Evolutionary conservation across 768 basidiomycete genomes (phyloP).

Genomic region (Mycena galericulata): DNA sequence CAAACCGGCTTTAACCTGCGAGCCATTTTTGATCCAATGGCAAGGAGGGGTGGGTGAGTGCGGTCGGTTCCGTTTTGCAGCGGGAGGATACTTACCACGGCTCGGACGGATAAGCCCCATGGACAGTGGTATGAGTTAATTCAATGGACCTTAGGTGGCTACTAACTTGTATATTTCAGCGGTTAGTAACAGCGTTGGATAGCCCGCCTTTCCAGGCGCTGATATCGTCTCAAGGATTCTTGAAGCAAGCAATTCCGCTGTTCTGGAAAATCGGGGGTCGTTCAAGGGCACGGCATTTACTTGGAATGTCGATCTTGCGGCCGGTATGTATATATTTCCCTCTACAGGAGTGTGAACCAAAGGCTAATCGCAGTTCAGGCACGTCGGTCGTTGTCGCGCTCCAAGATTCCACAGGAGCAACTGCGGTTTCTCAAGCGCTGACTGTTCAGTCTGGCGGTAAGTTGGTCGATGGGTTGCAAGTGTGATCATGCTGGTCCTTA

Average conservation of each 20-base stretch:
- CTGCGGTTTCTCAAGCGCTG: conserved; percentile 8
- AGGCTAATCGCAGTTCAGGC: background rate
- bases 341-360: background rate
- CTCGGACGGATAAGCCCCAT: conserved; percentile 18
- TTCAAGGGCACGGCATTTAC: conserved; percentile 18
- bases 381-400: conserved; percentile 13
- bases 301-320: conserved; percentile 28
- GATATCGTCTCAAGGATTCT: background rate
- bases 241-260: background rate
- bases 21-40: conserved; percentile 27
- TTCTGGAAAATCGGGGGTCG: conserved; percentile 23
- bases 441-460: conserved; percentile 8
- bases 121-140: conserved; percentile 25
- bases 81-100: background rate
- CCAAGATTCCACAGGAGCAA: conserved; percentile 13
- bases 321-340: background rate
- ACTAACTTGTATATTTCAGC: background rate
- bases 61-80: background rate
- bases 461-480: background rate
- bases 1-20: conserved; percentile 25
- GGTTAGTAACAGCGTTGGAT: conserved; percentile 1
- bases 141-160: background rate
- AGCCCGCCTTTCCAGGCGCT: background rate
- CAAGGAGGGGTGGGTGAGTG: conserved; percentile 28
- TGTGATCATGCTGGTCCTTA: too few species aligned